Evolutionary conservation across 2,329 filamentous ascomycete genomes (phyloP).

Genomic region (Colletotrichum magnum): DNA sequence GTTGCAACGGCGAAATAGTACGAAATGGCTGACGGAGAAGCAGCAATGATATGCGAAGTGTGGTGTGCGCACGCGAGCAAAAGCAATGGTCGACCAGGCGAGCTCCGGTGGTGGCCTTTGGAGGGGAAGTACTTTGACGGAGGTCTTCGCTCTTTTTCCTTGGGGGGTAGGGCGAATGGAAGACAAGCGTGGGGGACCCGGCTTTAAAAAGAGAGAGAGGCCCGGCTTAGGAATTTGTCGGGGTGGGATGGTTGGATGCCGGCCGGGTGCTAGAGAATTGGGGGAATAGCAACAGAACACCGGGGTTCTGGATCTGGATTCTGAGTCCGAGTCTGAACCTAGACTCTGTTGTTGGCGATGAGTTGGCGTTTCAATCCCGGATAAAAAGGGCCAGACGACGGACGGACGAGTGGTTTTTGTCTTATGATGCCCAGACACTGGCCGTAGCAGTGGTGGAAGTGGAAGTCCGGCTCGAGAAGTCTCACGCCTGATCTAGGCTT

Average conservation of each 20-base stretch:
- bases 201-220: conserved; percentile 12
- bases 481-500: neutral
- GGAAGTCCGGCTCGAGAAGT: conserved; percentile 27
- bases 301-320: neutral
- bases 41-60: conserved; percentile 3
- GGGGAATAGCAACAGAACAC: neutral
- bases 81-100: conserved; percentile 30
- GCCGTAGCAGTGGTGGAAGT: neutral
- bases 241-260: conserved; percentile 32
- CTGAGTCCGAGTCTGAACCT: neutral
- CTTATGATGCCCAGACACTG: conserved; percentile 5
- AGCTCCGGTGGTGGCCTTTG: conserved; percentile 12
- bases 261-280: conserved; percentile 2
- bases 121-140: conserved; percentile 20
- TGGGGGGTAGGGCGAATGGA: conserved; percentile 2
- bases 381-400: conserved; percentile 1
- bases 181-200: conserved; percentile 33
- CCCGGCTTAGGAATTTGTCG: conserved; percentile 31
- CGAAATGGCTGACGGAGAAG: conserved; percentile 29
- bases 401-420: conserved; percentile 5
- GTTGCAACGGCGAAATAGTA: conserved; percentile 9
- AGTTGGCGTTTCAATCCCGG: conserved; percentile 1
- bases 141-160: neutral
- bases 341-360: neutral
- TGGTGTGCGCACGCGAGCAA: conserved; percentile 31